Conservation (phyloP, 2,329 filamentous ascomycete genomes). For the Dendrostoma leiphaemia region DNA sequence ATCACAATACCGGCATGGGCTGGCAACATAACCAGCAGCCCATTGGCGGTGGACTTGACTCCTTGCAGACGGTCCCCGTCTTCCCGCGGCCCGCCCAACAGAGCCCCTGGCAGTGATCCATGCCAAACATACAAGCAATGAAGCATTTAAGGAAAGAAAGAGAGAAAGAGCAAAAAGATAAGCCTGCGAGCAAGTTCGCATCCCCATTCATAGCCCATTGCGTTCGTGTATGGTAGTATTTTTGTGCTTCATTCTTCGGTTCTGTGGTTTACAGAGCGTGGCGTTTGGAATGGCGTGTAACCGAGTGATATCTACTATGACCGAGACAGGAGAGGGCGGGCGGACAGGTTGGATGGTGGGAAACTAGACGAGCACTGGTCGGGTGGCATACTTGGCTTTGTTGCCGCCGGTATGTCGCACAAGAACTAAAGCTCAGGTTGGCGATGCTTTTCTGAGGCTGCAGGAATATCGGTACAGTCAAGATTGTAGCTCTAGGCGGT, state of each 20-base stretch:
- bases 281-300: constrained; percentile 18
- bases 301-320: not conserved
- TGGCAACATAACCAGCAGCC: constrained; percentile 81
- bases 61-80: constrained; percentile 74
- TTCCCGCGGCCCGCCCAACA: constrained; percentile 78
- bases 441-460: not conserved
- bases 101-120: constrained; percentile 52
- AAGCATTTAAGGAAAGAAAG: not conserved
- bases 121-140: not conserved
- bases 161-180: not conserved
- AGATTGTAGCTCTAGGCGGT: constrained; percentile 9
- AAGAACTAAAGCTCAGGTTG: not conserved
- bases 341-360: not conserved
- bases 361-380: not conserved
- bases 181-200: too few relatives aligned
- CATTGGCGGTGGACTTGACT: constrained; percentile 79
- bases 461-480: not conserved
- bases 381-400: not conserved
- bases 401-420: not conserved
- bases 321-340: not conserved
- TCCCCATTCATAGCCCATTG: not conserved
- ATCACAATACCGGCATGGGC: constrained; percentile 81
- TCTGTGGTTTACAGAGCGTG: constrained; percentile 27
- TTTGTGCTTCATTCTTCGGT: constrained; percentile 2
- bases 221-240: not conserved